Evolutionary conservation across 257 asterid genomes (phyloP).

Genomic region (Orobanche coerulescens): DNA sequence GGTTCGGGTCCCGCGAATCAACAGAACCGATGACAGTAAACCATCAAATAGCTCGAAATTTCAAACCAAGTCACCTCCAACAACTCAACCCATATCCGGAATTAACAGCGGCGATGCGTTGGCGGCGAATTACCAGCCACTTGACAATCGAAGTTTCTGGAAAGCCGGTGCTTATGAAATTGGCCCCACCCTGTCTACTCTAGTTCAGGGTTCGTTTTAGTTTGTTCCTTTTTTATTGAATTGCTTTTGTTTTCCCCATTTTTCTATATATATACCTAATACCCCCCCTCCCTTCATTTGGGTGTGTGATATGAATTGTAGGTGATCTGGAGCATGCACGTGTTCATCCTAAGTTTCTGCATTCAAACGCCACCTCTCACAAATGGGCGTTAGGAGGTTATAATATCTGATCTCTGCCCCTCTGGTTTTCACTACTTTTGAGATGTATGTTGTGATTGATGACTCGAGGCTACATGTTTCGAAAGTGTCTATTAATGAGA

Average conservation of each 20-base stretch:
- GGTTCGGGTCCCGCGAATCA: slow-evolving; percentile 7
- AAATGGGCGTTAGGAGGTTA: slow-evolving; percentile 98
- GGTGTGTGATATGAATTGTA: slow-evolving; percentile 24
- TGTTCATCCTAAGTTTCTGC: slow-evolving; percentile 89
- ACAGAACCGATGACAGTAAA: not conserved
- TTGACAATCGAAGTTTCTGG: slow-evolving; percentile 82
- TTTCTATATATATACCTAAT: too few relatives aligned
- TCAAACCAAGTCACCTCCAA: slow-evolving; percentile 25
- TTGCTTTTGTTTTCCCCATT: too few relatives aligned
- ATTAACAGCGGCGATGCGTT: slow-evolving; percentile 16
- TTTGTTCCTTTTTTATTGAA: not conserved
- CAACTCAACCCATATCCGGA: slow-evolving; percentile 21
- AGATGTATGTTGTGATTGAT: slow-evolving; percentile 1
- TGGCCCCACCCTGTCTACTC: slow-evolving; percentile 32
- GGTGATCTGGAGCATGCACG: slow-evolving; percentile 93
- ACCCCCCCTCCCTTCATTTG: not conserved
- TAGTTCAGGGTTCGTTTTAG: slow-evolving; percentile 31
- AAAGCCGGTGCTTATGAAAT: slow-evolving; percentile 73
- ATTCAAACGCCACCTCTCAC: slow-evolving; percentile 92
- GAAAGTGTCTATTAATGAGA: not conserved
- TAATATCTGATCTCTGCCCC: not conserved
- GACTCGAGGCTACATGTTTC: not conserved
- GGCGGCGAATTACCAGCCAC: slow-evolving; percentile 28
- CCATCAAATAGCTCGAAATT: slow-evolving; percentile 17
- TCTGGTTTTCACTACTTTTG: not conserved